These are phyloP conservation scores for Serendipita sp. DNA, from an alignment of 768 basidiomycete genomes.

Conservation along the genomic window DNA sequence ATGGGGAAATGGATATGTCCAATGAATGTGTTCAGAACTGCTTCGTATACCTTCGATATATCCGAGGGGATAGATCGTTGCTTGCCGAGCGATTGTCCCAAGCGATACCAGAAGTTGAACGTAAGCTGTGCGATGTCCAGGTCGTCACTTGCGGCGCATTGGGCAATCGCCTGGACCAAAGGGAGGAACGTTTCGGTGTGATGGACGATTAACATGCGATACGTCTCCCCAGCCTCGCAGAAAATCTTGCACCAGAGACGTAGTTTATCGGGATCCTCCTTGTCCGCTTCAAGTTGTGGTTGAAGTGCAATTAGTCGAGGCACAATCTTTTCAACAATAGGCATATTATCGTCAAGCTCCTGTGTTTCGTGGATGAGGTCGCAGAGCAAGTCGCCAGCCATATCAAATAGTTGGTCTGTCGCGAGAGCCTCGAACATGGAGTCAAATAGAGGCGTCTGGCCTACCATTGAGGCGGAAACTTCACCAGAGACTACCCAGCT, in stretches of 20 bases:
- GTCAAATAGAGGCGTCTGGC: constrained; percentile 61
- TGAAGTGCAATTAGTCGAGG: constrained; percentile 68
- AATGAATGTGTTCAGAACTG: constrained; percentile 75
- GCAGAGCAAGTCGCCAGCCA: constrained; percentile 81
- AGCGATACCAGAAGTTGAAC: constrained; percentile 96
- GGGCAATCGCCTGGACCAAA: constrained; percentile 84
- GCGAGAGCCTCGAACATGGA: constrained; percentile 72
- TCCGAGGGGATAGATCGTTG: constrained; percentile 52
- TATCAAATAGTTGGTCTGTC: constrained; percentile 79
- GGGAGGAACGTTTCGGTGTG: constrained; percentile 90
- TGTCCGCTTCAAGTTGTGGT: constrained; percentile 37
- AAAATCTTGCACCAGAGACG: constrained; percentile 82
- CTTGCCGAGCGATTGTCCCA: constrained; percentile 80
- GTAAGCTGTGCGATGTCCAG: constrained; percentile 96
- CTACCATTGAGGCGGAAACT: constrained; percentile 43
- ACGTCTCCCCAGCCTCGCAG: constrained; percentile 95
- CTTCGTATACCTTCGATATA: constrained; percentile 67
- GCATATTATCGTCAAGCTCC: constrained; percentile 88
- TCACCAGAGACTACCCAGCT: constrained; percentile 86
- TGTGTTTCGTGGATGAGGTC: constrained; percentile 97
- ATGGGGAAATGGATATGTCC: constrained; percentile 80
- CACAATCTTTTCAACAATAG: constrained; percentile 72
- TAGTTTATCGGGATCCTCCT: constrained; percentile 75
- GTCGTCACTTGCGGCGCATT: constrained; percentile 82
- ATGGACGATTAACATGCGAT: constrained; percentile 70